These are phyloP conservation scores for Polychaeton citri DNA, from an alignment of 2,329 filamentous ascomycete species.

Conservation along the genomic window DNA sequence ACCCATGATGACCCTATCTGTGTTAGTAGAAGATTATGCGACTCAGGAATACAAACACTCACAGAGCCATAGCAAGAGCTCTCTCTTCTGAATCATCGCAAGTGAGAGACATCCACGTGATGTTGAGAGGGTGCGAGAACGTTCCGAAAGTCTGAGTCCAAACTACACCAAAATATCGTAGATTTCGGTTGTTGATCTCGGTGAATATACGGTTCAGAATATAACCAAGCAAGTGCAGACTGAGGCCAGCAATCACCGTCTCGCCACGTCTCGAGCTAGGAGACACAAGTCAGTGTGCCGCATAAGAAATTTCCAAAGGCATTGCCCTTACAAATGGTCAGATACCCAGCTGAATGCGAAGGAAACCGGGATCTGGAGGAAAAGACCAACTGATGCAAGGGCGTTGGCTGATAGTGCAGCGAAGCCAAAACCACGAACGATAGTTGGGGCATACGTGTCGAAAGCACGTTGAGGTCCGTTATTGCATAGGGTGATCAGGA, in stretches of 20 bases:
- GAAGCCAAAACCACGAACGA: constrained; percentile 12
- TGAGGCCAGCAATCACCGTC: constrained; percentile 38
- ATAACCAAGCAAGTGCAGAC: constrained; percentile 37
- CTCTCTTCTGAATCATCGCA: constrained; percentile 45
- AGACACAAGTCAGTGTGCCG: not conserved
- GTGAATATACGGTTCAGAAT: constrained; percentile 43
- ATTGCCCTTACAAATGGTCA: constrained; percentile 34
- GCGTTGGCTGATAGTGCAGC: constrained; percentile 18
- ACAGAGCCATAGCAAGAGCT: constrained; percentile 45
- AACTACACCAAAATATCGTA: constrained; percentile 41
- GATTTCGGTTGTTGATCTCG: constrained; percentile 27
- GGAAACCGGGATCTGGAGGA: constrained; percentile 34
- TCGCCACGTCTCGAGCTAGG: constrained; percentile 35
- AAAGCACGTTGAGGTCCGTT: constrained; percentile 19
- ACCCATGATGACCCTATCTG: constrained; percentile 44
- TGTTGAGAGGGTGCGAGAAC: constrained; percentile 44
- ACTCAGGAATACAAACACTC: too few species aligned
- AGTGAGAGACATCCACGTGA: constrained; percentile 45
- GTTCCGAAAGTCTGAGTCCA: constrained; percentile 44
- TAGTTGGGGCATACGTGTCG: constrained; percentile 20
- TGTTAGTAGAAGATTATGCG: not conserved
- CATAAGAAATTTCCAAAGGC: not conserved
- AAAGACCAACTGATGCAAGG: constrained; percentile 21
- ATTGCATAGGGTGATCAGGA: constrained; percentile 20
- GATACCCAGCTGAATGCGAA: constrained; percentile 41